A percentile compares a stretch with the other conserved stretches of the same genome.
phyloP scores from a whole-genome alignment of 345 rosid species.

The Luvunga scandens region DNA sequence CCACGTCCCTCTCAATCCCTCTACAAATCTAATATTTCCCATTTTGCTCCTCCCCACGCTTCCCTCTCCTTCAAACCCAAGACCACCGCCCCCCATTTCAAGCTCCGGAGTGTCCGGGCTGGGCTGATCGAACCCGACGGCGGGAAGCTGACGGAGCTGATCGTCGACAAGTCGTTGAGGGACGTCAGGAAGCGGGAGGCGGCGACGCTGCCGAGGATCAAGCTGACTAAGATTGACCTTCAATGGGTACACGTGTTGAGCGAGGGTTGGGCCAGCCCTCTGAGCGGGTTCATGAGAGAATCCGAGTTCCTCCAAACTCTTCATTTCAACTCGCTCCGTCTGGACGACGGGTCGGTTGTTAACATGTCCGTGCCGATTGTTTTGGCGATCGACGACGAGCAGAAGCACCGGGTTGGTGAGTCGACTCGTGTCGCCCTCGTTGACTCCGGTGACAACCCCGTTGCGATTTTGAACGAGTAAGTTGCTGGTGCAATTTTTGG shows the following conservation, averaged over 20 bases:
- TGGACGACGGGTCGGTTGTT: slow-evolving; percentile 81
- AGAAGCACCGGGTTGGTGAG: slow-evolving; percentile 67
- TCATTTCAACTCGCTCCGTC: slow-evolving; percentile 96
- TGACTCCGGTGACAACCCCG: slow-evolving; percentile 51
- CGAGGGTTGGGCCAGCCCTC: slow-evolving; percentile 99
- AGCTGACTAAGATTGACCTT: slow-evolving; percentile 64
- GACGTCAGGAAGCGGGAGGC: slow-evolving; percentile 64
- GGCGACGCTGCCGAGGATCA: slow-evolving; percentile 53
- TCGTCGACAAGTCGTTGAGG: slow-evolving; percentile 53
- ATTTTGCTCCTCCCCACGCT: slow-evolving; percentile 32
- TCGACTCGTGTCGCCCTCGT: slow-evolving; percentile 72
- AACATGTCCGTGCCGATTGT: slow-evolving; percentile 99
- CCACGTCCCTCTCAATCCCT: slow-evolving; percentile 40
- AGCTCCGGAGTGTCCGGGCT: slow-evolving; percentile 29
- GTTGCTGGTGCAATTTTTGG: slow-evolving; percentile 13
- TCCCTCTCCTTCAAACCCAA: slow-evolving; percentile 28
- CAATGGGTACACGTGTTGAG: slow-evolving; percentile 98
- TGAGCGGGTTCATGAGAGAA: slow-evolving; percentile 94
- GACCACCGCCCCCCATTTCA: slow-evolving; percentile 6
- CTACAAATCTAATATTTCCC: slow-evolving; percentile 36
- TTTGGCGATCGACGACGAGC: slow-evolving; percentile 71
- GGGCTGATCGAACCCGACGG: slow-evolving; percentile 88
- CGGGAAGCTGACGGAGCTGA: slow-evolving; percentile 71
- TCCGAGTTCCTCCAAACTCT: slow-evolving; percentile 99
- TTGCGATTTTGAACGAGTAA: slow-evolving; percentile 87